Conservation (phyloP, 2,329 filamentous ascomycete species). For the Rhinocladiella similis region DNA sequence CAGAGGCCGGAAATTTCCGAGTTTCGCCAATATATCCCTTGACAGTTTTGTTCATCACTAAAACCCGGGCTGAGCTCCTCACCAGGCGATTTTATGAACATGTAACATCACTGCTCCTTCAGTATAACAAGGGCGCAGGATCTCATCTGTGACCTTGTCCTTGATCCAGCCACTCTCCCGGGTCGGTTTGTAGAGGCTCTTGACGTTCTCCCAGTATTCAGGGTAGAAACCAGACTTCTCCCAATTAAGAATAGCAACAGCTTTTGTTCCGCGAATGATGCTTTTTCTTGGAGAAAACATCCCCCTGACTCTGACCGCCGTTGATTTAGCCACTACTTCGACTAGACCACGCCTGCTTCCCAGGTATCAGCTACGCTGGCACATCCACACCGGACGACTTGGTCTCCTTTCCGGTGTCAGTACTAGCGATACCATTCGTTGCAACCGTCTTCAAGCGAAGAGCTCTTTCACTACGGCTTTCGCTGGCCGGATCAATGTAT, state of each 20-base stretch:
- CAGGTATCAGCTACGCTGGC: neutral
- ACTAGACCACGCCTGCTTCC: too few relatives aligned
- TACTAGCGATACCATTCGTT: neutral
- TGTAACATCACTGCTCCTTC: conserved; percentile 26
- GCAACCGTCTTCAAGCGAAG: neutral
- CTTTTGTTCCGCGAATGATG: conserved; percentile 23
- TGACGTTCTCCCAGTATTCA: conserved; percentile 31
- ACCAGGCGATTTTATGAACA: conserved; percentile 1
- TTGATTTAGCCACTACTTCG: too few relatives aligned
- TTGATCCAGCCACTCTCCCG: conserved; percentile 25
- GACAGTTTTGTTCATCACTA: too few relatives aligned
- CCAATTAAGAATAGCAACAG: conserved; percentile 30
- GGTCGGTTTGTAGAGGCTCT: conserved; percentile 7
- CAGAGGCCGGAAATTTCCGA: too few relatives aligned
- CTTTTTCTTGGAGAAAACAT: conserved; percentile 30
- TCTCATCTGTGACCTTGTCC: conserved; percentile 24
- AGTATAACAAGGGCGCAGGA: conserved; percentile 23
- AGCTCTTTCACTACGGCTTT: conserved; percentile 19
- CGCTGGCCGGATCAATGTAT: conserved; percentile 24
- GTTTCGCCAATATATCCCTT: too few relatives aligned
- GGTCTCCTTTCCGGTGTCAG: neutral
- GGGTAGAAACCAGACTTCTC: conserved; percentile 31
- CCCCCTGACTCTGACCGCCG: conserved; percentile 30
- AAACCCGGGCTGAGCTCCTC: too few relatives aligned
- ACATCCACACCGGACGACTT: neutral